Evolutionary conservation across 2,329 filamentous ascomycete species (phyloP).

Genomic region (Stagonosporopsis vannaccii): DNA sequence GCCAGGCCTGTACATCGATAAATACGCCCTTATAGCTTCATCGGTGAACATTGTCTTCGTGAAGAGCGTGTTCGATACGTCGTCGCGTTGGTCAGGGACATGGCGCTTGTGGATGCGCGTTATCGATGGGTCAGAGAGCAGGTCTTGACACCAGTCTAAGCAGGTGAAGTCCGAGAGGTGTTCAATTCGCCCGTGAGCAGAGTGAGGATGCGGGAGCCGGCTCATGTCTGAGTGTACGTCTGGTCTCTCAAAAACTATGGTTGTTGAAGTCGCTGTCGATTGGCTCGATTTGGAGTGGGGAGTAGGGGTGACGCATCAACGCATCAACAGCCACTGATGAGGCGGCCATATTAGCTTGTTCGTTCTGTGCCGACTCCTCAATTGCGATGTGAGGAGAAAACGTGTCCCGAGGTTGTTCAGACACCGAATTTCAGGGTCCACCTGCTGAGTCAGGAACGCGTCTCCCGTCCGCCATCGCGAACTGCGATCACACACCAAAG

Average conservation of each 20-base stretch:
- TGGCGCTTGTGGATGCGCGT: slow-evolving; percentile 28
- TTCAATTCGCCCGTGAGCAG: slow-evolving; percentile 21
- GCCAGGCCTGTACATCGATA: slow-evolving; percentile 32
- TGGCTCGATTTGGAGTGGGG: neutral
- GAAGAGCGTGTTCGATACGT: slow-evolving; percentile 32
- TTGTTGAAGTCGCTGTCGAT: too few relatives aligned
- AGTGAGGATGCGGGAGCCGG: slow-evolving; percentile 12
- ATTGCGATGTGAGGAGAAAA: neutral
- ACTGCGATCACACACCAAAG: neutral
- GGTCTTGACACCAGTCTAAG: slow-evolving; percentile 33
- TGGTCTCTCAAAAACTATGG: neutral
- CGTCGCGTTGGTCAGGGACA: slow-evolving; percentile 4
- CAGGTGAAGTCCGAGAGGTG: slow-evolving; percentile 37
- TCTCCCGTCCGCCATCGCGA: neutral
- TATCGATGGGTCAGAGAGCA: slow-evolving; percentile 35
- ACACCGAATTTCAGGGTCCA: slow-evolving; percentile 1
- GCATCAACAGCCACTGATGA: too few relatives aligned
- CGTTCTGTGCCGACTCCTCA: slow-evolving; percentile 16
- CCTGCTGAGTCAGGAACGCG: slow-evolving; percentile 12
- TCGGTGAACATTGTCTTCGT: slow-evolving; percentile 34
- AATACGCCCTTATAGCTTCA: slow-evolving; percentile 32
- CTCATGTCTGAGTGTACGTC: neutral
- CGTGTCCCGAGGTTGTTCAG: slow-evolving; percentile 17
- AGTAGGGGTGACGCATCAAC: neutral
- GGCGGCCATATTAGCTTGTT: neutral